Evolutionary conservation across 768 basidiomycete species (phyloP), one percentile per base, ranked within the genome.

Genomic region (Podaxis sp.): DNA sequence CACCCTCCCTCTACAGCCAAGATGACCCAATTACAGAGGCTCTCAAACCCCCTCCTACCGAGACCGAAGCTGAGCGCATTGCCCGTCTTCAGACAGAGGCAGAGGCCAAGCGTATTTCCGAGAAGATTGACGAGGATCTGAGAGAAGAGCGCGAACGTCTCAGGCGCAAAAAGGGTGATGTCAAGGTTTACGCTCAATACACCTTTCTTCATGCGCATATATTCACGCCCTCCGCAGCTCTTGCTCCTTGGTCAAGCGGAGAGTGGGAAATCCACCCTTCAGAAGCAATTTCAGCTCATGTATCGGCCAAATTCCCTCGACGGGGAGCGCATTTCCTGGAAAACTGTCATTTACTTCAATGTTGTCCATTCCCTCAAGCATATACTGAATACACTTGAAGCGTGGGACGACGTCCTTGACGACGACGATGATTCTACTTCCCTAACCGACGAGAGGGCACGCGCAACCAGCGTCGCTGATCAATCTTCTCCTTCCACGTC

Each of bases 221-320:
- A 79, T 67, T 77, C 61, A 78, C 66, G 33, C 51, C 44, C 19
- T 65, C 61, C 55, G 13, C 64, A 92, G 88, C 75, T 91, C 48
- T 75, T 92, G n/a, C 80, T 92, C 61, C 81, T 91, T 44, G 90
- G 90, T 42, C 89, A 91, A 69, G 89, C 89, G 42, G 89, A 91
- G 77, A 90, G 87, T 52, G 89, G 88, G 67, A 90, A 91, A 71
- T 87, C 87, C 36, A 90, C 88, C 3, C 80, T 91, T 52, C 88
- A 89, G 74, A 90, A 90, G 71, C 89, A 89, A 69, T 90, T 89
- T 67, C 89, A 91, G 72, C 83, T 92, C 67, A 89, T 92, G 85
- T 92, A 92, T 74, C 86, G 83, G 63, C 91, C 89, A 8, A 82
- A 80, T 64, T 85, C 87, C 46, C 76, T 90, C 46, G 88, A 90